Conservation (phyloP, 2,329 filamentous ascomycete species). For the Colletotrichum chlorophyti region DNA sequence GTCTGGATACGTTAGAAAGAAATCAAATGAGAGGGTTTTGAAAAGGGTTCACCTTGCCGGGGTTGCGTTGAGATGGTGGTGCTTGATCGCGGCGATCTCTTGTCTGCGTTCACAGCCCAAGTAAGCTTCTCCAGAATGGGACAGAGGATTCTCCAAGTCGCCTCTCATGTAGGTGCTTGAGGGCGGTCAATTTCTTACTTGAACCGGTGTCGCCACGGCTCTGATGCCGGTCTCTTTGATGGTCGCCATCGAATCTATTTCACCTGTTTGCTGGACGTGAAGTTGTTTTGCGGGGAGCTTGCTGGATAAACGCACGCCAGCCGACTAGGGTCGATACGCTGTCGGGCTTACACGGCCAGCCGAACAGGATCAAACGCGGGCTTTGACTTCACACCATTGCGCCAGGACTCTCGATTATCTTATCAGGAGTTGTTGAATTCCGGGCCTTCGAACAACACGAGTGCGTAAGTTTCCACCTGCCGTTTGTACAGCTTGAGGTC, state of each 20-base stretch:
- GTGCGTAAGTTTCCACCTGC: no score
- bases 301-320: no score
- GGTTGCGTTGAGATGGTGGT: not conserved
- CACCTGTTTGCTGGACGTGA: not conserved
- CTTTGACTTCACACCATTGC: no score
- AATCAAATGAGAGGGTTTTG: no score
- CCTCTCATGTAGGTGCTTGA: not conserved
- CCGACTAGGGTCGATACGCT: not conserved
- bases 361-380: no score
- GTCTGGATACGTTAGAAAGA: not conserved
- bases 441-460: no score
- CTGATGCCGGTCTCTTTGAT: conserved; percentile 6
- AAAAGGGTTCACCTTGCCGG: not conserved
- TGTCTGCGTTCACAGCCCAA: conserved; percentile 6
- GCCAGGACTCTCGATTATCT: no score
- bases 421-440: no score
- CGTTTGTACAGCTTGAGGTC: no score
- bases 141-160: not conserved
- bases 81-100: conserved; percentile 5
- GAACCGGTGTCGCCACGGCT: not conserved
- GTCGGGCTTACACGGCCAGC: no score
- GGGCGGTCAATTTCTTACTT: conserved; percentile 5
- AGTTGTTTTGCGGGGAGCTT: not conserved
- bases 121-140: not conserved
- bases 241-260: not conserved